These are phyloP conservation scores for Pleurotus pulmonarius DNA, from an alignment of 768 basidiomycete genomes.

Conservation along the genomic window DNA sequence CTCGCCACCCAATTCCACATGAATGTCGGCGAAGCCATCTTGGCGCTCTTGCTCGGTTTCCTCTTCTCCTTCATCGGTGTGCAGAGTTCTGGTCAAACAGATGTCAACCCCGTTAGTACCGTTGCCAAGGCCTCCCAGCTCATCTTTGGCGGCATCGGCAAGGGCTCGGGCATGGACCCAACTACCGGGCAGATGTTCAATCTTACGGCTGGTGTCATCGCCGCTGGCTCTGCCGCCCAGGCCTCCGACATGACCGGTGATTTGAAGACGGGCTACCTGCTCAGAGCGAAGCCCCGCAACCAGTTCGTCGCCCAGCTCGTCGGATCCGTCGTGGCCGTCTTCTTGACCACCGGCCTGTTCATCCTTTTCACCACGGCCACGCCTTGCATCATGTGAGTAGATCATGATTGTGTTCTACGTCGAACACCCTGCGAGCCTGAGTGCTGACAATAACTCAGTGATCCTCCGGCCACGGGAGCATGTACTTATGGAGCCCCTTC, in stretches of 20 bases:
- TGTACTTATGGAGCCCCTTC: constrained; percentile 58
- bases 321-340: constrained; percentile 57
- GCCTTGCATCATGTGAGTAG: constrained; percentile 50
- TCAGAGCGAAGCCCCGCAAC: constrained; percentile 58
- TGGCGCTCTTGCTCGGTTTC: constrained; percentile 57
- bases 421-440: constrained; percentile 6
- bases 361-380: constrained; percentile 60
- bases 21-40: constrained; percentile 56
- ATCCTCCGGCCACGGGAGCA: constrained; percentile 20
- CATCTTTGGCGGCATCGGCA: constrained; percentile 59
- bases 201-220: constrained; percentile 48
- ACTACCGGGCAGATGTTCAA: constrained; percentile 42
- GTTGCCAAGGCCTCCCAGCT: constrained; percentile 64
- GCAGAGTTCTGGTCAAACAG: constrained; percentile 55
- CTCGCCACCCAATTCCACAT: constrained; percentile 51
- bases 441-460: constrained; percentile 14
- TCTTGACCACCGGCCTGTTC: constrained; percentile 55
- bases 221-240: constrained; percentile 54
- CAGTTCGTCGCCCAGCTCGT: constrained; percentile 57
- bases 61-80: constrained; percentile 67
- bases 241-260: constrained; percentile 66
- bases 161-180: constrained; percentile 33
- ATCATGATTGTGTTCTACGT: constrained; percentile 10
- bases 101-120: constrained; percentile 59
- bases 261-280: constrained; percentile 66